A percentile compares a stretch with the other conserved stretches of the same genome.
Evolutionary conservation across 495 filamentous ascomycete species (phyloP).

Genomic region (Achaetomiella virescens): DNA sequence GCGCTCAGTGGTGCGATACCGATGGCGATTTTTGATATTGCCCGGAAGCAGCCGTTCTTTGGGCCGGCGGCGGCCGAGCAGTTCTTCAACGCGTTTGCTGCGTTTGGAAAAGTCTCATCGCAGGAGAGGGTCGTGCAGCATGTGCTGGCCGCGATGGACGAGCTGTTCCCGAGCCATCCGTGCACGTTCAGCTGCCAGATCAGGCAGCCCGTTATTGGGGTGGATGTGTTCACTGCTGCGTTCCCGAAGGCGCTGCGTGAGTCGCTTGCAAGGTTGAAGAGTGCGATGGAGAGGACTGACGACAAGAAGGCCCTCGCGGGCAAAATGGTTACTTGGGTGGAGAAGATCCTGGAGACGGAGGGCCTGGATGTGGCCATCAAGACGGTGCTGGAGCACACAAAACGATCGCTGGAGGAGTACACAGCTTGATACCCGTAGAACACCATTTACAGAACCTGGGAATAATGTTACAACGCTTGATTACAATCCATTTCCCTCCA

Average conservation of each 20-base stretch:
- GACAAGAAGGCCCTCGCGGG: conserved; percentile 43
- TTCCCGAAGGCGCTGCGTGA: conserved; percentile 68
- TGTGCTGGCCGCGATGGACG: conserved; percentile 58
- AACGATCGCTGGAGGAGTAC: conserved; percentile 24
- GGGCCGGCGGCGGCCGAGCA: conserved; percentile 56
- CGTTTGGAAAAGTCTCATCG: conserved; percentile 59
- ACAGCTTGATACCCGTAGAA: conserved; percentile 20
- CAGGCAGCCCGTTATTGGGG: conserved; percentile 60
- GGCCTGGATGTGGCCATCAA: conserved; percentile 60
- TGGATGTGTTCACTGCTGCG: conserved; percentile 53
- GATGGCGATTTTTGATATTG: conserved; percentile 82
- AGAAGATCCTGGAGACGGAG: conserved; percentile 46
- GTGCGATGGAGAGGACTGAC: conserved; percentile 36
- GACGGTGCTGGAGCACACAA: conserved; percentile 58
- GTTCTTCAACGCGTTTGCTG: conserved; percentile 74
- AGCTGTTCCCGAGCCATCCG: conserved; percentile 51
- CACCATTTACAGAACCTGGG: background rate
- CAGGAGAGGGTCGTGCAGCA: conserved; percentile 66
- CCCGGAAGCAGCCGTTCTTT: conserved; percentile 68
- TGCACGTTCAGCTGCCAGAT: conserved; percentile 63
- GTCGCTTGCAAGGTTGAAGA: conserved; percentile 54
- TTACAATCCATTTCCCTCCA: background rate
- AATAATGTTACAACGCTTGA: background rate
- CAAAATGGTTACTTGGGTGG: conserved; percentile 56
- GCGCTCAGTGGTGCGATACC: conserved; percentile 87